Conservation (phyloP, 352 stramenopile genomes). For the Phytophthora capsici region DNA sequence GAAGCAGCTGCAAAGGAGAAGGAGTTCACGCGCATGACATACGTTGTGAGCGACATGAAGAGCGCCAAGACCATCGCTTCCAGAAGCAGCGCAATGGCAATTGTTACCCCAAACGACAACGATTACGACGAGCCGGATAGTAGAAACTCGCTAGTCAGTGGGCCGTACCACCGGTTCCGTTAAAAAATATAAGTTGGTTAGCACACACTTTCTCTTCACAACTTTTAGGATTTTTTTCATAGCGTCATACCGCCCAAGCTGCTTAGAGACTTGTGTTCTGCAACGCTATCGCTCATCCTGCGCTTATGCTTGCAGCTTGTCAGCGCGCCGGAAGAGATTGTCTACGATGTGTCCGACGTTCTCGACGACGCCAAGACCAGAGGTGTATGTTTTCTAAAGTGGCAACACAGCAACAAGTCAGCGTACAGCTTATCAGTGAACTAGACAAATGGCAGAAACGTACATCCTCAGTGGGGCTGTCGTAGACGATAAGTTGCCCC, state of each 20-base stretch:
- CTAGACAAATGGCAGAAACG: conserved; percentile 28
- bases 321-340: conserved; percentile 91
- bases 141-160: conserved; percentile 34
- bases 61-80: conserved; percentile 32
- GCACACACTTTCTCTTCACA: conserved; percentile 16
- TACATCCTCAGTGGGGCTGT: conserved; percentile 93
- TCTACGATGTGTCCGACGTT: conserved; percentile 98
- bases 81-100: conserved; percentile 16
- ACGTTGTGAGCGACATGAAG: conserved; percentile 34
- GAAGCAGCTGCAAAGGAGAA: conserved; percentile 47
- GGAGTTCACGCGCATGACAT: conserved; percentile 28
- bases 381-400: conserved; percentile 89
- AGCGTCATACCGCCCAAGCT: conserved; percentile 1
- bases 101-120: conserved; percentile 18
- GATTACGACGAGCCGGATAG: conserved; percentile 13
- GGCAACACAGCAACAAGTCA: conserved; percentile 12
- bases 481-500: conserved; percentile 99
- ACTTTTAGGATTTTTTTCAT: conserved; percentile 5
- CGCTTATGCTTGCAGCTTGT: conserved; percentile 82
- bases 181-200: conserved; percentile 36
- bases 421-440: not conserved
- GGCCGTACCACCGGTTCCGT: conserved; percentile 35
- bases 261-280: conserved; percentile 11
- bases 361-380: conserved; percentile 95
- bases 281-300: conserved; percentile 14